phyloP scores from a whole-genome alignment of 1,284 basidiomycete species.

The Ceratobasidium sp. region DNA sequence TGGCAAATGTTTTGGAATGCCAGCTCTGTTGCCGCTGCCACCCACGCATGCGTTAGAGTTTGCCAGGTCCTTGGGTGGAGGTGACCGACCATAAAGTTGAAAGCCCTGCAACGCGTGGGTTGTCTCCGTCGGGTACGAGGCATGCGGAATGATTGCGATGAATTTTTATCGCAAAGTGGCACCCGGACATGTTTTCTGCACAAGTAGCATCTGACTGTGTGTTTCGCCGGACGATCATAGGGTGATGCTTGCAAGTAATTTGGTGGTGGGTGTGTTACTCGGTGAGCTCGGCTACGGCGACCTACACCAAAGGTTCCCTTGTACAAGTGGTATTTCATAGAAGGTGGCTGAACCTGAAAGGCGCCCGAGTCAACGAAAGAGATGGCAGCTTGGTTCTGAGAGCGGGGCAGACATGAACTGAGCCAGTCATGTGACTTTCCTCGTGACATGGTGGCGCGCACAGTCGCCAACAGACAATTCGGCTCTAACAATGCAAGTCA shows the following conservation, averaged over 20 bases:
- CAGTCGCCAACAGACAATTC: not conserved
- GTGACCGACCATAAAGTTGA: too few relatives aligned
- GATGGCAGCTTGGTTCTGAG: slow-evolving; percentile 1
- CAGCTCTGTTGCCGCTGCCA: too few relatives aligned
- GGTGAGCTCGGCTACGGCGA: not conserved
- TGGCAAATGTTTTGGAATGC: not conserved
- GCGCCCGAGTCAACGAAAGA: not conserved
- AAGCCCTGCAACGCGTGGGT: too few relatives aligned
- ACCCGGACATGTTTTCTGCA: not conserved
- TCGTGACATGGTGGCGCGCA: slow-evolving; percentile 7
- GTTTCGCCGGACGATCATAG: not conserved
- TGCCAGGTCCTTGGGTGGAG: too few relatives aligned
- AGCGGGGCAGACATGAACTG: not conserved
- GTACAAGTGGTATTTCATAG: not conserved
- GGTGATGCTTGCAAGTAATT: not conserved
- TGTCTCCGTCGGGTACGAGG: too few relatives aligned
- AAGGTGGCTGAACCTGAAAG: not conserved
- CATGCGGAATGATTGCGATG: not conserved
- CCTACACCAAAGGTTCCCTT: too few relatives aligned
- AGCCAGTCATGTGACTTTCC: not conserved
- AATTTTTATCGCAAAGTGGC: not conserved
- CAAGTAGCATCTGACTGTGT: not conserved
- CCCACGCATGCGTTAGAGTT: too few relatives aligned
- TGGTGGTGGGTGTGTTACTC: not conserved
- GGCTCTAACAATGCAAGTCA: not conserved